Evolutionary conservation across 108 stramenopile genomes (phyloP).

Genomic region (Skeletonema marinoi): DNA sequence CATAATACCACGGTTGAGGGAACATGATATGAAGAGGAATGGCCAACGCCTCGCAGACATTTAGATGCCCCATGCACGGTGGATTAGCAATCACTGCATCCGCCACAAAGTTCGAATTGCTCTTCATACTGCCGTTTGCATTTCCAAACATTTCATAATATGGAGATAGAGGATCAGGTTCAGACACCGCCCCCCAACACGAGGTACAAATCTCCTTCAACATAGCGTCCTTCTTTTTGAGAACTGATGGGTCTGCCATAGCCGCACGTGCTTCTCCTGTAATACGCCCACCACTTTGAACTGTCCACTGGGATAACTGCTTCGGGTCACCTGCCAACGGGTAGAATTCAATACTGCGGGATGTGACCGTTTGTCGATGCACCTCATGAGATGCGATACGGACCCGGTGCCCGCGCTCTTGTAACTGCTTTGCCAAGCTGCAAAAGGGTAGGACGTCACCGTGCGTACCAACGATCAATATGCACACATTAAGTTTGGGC

Average conservation of each 20-base stretch:
- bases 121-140: neutral
- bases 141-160: conserved; percentile 17
- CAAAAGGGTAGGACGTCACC: conserved; percentile 73
- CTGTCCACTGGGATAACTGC: conserved; percentile 60
- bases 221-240: conserved; percentile 70
- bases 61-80: conserved; percentile 75
- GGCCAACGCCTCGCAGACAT: conserved; percentile 83
- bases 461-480: conserved; percentile 65
- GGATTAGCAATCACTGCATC: conserved; percentile 88
- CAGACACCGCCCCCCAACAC: conserved; percentile 74
- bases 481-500: conserved; percentile 64
- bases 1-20: conserved; percentile 81
- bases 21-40: conserved; percentile 90
- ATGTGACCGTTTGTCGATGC: conserved; percentile 58
- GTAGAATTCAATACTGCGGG: conserved; percentile 70
- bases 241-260: conserved; percentile 32
- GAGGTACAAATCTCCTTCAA: conserved; percentile 58
- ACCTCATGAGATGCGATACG: conserved; percentile 67
- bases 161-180: conserved; percentile 50
- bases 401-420: conserved; percentile 63
- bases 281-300: conserved; percentile 66
- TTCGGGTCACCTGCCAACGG: conserved; percentile 86
- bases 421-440: conserved; percentile 52
- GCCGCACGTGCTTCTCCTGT: conserved; percentile 44
- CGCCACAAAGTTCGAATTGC: conserved; percentile 56